Evolutionary conservation across 768 basidiomycete genomes (phyloP), one percentile per base, ranked within the genome.

Genomic region (Amylocystis lapponica): DNA sequence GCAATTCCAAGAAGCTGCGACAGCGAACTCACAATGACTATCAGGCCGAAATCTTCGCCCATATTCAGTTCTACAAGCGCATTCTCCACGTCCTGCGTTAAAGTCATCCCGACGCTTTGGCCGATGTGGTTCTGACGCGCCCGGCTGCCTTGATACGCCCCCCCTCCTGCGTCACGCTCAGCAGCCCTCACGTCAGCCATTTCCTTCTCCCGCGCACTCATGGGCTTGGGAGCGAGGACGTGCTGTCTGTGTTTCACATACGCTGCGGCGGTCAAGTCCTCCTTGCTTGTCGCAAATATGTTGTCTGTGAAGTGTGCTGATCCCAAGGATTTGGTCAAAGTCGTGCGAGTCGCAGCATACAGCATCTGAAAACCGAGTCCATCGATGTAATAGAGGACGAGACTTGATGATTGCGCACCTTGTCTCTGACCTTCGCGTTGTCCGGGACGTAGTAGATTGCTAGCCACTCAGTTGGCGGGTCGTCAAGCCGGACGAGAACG

Each of bases 361-460:
- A 94, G 69, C 89, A 92, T 94, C 88, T 92, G 44, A 13, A 8
- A 17, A 17, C 34, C 31, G 8, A 38, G 27, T 36, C 23, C 23
- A 36, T 23, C 13, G 22, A 29, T 48, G 22, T n/a, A 14, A 35
- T 12, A 17, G 29, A 17, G n/a, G 19, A 20, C 14, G 17, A 12
- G 35, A 36, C 21, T 14, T 31, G 21, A 32, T 34, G 35, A 17
- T 26, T 34, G 39, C 60, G 48, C 51, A 82, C 88, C 79, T 93
- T 94, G 63, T 86, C 78, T 56, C 87, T 74, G 47, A 93, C 76
- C 64, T 75, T 81, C 21, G 91, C 86, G 16, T 71, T 58, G 48
- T 94, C 91, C 1, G 91, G 91, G 5, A 93, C 86, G 57, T 89
- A 94, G 56, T 69, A 81, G 46, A 91, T 73, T 6, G 75, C 71